phyloP scores from a whole-genome alignment of 2,329 filamentous ascomycete genomes.

The Trichoderma asperellum region DNA sequence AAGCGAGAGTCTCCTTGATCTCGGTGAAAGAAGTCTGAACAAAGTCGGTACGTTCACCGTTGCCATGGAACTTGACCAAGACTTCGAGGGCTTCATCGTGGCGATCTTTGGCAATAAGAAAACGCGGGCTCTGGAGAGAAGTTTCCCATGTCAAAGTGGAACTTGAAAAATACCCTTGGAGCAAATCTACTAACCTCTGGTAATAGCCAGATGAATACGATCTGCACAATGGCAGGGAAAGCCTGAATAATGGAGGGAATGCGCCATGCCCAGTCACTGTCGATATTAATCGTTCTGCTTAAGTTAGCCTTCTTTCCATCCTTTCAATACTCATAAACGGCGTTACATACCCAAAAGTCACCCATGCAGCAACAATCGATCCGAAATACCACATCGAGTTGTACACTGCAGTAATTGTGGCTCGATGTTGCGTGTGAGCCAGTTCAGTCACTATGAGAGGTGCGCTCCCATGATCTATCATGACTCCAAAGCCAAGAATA shows the following conservation, averaged over 20 bases:
- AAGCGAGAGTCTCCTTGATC: slow-evolving; percentile 21
- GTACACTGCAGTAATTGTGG: slow-evolving; percentile 66
- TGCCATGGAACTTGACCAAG: slow-evolving; percentile 44
- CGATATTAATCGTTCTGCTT: slow-evolving; percentile 41
- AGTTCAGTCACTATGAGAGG: slow-evolving; percentile 68
- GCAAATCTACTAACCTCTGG: slow-evolving; percentile 51
- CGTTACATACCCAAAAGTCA: slow-evolving; percentile 19
- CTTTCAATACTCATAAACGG: not conserved
- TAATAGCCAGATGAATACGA: slow-evolving; percentile 68
- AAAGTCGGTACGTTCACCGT: slow-evolving; percentile 19
- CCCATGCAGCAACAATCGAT: slow-evolving; percentile 21
- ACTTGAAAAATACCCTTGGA: not conserved
- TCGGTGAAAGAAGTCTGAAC: slow-evolving; percentile 18
- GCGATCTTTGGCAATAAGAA: slow-evolving; percentile 40
- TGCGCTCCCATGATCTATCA: slow-evolving; percentile 64
- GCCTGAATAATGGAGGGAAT: slow-evolving; percentile 68
- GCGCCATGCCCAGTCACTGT: slow-evolving; percentile 68
- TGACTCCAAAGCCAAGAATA: slow-evolving; percentile 67
- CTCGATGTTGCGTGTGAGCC: slow-evolving; percentile 70
- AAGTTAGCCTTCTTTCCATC: not conserved
- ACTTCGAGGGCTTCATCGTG: slow-evolving; percentile 43
- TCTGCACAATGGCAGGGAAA: slow-evolving; percentile 63
- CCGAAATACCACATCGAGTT: slow-evolving; percentile 63
- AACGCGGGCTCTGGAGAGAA: slow-evolving; percentile 33
- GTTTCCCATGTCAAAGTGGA: not conserved